A percentile compares a stretch with the other conserved stretches of the same genome.
These are phyloP conservation scores for Gelatoporia subvermispora DNA, from an alignment of 768 basidiomycete genomes.

Conservation along the genomic window DNA sequence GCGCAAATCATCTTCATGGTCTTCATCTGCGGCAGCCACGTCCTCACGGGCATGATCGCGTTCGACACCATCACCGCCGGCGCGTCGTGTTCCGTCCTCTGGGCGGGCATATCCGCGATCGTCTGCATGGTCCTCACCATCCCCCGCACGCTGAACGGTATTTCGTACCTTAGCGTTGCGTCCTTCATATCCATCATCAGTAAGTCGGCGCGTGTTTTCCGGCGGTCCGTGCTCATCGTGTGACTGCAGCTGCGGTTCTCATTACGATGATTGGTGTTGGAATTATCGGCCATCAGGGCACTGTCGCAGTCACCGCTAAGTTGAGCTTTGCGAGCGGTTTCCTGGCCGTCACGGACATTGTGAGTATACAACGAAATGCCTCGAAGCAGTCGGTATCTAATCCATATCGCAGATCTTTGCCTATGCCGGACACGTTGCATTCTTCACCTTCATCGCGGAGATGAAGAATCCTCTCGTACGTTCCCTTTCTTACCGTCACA, in stretches of 20 bases:
- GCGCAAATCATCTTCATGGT: constrained; percentile 26
- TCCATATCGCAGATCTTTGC: constrained; percentile 20
- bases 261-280: constrained; percentile 29
- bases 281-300: constrained; percentile 18
- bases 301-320: constrained; percentile 14
- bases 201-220: constrained; percentile 2
- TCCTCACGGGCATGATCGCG: constrained; percentile 26
- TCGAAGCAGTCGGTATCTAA: background rate
- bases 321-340: constrained; percentile 22
- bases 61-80: constrained; percentile 27
- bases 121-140: constrained; percentile 24
- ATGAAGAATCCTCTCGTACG: constrained; percentile 23
- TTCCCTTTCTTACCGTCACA: background rate
- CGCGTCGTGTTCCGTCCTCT: constrained; percentile 26
- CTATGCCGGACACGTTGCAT: constrained; percentile 25
- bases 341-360: constrained; percentile 27
- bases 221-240: background rate
- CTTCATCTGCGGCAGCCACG: constrained; percentile 26
- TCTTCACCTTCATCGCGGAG: constrained; percentile 29
- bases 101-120: constrained; percentile 24
- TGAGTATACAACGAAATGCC: constrained; percentile 6
- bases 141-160: constrained; percentile 24
- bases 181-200: constrained; percentile 25
- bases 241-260: constrained; percentile 18
- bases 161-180: constrained; percentile 24